These are phyloP conservation scores for Sherardia arvensis DNA, from an alignment of 257 asterid genomes.

Conservation along the genomic window DNA sequence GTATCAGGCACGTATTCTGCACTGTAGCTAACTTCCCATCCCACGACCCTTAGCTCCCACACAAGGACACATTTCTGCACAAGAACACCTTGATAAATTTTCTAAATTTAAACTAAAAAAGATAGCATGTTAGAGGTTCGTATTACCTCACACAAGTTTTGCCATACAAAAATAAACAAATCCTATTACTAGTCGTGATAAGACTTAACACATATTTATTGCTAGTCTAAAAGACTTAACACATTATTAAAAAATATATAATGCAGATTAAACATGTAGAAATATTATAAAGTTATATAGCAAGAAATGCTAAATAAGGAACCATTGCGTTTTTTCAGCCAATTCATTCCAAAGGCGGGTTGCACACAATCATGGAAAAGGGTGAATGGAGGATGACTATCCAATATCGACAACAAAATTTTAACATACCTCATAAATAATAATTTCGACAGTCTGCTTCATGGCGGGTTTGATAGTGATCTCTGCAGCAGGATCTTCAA, in stretches of 20 bases:
- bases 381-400: background rate
- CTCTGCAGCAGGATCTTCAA: slow-evolving; percentile 69
- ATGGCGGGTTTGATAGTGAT: slow-evolving; percentile 67
- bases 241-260: too few relatives aligned
- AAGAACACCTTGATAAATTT: too few relatives aligned
- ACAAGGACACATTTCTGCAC: slow-evolving; percentile 62
- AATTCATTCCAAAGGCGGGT: background rate
- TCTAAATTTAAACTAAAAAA: too few relatives aligned
- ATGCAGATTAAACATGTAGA: background rate
- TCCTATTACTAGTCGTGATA: background rate
- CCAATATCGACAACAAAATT: background rate
- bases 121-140: background rate
- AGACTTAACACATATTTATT: background rate
- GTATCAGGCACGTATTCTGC: slow-evolving; percentile 66
- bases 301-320: background rate
- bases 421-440: slow-evolving; percentile 69
- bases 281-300: background rate
- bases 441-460: slow-evolving; percentile 83
- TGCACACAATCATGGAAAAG: background rate
- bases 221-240: too few relatives aligned
- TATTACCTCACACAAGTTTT: background rate
- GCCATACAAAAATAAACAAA: background rate
- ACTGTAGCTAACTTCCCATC: slow-evolving; percentile 90
- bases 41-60: slow-evolving; percentile 92
- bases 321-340: background rate